A percentile compares a stretch with the other conserved stretches of the same genome.
Conservation (phyloP, 2,329 filamentous ascomycete species). For the Cytospora paraplurivora region DNA sequence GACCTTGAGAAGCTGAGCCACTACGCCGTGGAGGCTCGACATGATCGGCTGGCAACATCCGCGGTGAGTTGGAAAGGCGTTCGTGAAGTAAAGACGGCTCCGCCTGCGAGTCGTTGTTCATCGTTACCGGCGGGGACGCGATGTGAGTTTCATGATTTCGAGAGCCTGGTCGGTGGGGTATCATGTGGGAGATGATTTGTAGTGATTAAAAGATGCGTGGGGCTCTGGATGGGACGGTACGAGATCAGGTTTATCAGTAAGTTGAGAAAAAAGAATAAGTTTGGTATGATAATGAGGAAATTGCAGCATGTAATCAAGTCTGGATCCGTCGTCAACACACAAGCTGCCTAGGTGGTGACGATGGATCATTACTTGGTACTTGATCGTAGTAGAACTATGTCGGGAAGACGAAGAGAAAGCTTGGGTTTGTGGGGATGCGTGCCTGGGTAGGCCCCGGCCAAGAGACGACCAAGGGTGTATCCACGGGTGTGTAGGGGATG, state of each 20-base stretch:
- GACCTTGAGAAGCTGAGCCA: not conserved
- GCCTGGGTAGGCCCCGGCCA: constrained; percentile 19
- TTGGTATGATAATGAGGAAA: not conserved
- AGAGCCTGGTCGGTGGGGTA: constrained; percentile 13
- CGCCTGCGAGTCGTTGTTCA: constrained; percentile 11
- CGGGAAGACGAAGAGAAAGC: constrained; percentile 3
- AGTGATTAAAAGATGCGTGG: not conserved
- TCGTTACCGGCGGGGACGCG: constrained; percentile 8
- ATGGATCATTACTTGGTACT: not conserved
- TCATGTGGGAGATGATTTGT: constrained; percentile 8
- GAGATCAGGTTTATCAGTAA: not conserved
- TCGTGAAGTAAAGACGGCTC: constrained; percentile 7
- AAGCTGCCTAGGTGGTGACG: not conserved
- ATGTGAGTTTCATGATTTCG: constrained; percentile 20
- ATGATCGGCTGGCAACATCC: constrained; percentile 2
- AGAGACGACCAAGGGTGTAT: constrained; percentile 4
- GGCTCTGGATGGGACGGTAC: constrained; percentile 18
- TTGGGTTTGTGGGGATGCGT: not conserved
- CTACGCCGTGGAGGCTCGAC: constrained; percentile 3
- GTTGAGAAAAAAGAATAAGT: not conserved
- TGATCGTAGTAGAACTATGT: not conserved
- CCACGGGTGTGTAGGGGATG: constrained; percentile 4
- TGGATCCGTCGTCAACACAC: not conserved
- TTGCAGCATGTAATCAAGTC: not conserved
- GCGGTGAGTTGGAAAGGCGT: constrained; percentile 6